A percentile compares a stretch with the other conserved stretches of the same genome.
Evolutionary conservation across 306 rosid genomes (phyloP).

Genomic region (Ammopiptanthus mongolicus): DNA sequence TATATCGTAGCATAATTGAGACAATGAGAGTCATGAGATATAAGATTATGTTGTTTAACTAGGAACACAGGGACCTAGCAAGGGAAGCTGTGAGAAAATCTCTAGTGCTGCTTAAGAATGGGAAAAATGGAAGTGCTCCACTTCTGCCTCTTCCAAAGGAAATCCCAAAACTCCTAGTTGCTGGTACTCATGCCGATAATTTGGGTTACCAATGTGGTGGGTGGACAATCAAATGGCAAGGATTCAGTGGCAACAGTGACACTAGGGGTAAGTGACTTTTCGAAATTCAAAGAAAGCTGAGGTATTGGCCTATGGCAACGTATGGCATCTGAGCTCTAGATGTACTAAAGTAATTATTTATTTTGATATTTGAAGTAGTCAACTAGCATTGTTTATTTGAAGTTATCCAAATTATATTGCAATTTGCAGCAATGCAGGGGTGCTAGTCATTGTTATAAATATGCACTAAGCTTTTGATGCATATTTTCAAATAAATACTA

Average conservation of each 20-base stretch:
- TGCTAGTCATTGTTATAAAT: background rate
- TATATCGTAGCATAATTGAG: constrained; percentile 15
- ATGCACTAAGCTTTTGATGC: background rate
- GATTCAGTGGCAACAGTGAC: constrained; percentile 68
- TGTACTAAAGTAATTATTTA: background rate
- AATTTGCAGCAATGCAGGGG: background rate
- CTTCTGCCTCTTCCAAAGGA: constrained; percentile 82
- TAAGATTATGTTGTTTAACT: constrained; percentile 20
- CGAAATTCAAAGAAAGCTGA: background rate
- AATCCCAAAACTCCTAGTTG: constrained; percentile 60
- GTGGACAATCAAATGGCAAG: constrained; percentile 97
- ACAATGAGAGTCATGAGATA: constrained; percentile 1
- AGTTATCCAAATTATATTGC: background rate
- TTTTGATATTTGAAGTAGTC: background rate
- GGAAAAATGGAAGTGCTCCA: constrained; percentile 58
- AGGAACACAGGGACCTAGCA: constrained; percentile 87
- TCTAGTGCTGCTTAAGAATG: constrained; percentile 84
- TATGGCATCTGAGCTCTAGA: background rate
- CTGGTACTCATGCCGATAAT: constrained; percentile 91
- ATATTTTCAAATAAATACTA: background rate
- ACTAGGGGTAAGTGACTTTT: constrained; percentile 63
- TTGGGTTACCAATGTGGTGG: constrained; percentile 99
- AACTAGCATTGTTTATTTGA: background rate
- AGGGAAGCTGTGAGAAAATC: constrained; percentile 97
- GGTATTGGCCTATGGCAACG: background rate